phyloP scores from a whole-genome alignment of 2,329 filamentous ascomycete genomes.

The Arthrobotrys megalospora region DNA sequence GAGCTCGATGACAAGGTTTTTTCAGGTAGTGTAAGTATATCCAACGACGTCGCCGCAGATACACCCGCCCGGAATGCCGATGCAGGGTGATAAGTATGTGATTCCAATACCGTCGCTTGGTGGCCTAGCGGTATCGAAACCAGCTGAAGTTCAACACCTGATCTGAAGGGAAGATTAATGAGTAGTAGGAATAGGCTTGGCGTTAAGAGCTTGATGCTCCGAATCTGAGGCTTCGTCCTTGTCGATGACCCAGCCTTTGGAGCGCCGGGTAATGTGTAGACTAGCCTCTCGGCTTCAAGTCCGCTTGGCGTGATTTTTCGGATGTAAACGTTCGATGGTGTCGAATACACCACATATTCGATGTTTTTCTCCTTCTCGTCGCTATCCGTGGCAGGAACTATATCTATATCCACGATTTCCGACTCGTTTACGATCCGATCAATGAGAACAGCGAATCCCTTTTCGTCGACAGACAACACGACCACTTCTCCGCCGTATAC shows the following conservation, averaged over 20 bases:
- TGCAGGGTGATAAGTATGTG: constrained; percentile 51
- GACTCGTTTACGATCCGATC: constrained; percentile 61
- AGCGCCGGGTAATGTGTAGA: constrained; percentile 50
- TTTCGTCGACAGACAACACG: constrained; percentile 49
- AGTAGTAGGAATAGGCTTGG: constrained; percentile 58
- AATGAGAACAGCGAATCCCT: constrained; percentile 47
- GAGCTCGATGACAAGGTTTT: constrained; percentile 37
- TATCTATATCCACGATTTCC: constrained; percentile 63
- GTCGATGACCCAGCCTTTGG: constrained; percentile 51
- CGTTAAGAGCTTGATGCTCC: constrained; percentile 61
- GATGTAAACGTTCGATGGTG: constrained; percentile 38
- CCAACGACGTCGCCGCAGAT: constrained; percentile 50
- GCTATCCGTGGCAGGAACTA: constrained; percentile 43
- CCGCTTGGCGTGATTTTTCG: constrained; percentile 60
- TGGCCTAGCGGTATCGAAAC: constrained; percentile 20
- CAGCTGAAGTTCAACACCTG: constrained; percentile 61
- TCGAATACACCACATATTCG: constrained; percentile 62
- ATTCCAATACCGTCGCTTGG: constrained; percentile 44
- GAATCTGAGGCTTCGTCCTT: constrained; percentile 61
- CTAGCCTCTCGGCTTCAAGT: constrained; percentile 38
- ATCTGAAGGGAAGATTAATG: constrained; percentile 62
- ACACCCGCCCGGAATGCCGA: constrained; percentile 48
- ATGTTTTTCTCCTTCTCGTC: constrained; percentile 52
- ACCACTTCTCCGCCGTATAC: constrained; percentile 54
- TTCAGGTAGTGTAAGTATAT: constrained; percentile 40